Conservation (phyloP, 805 yeast species). For the Pichia thaimueangensis region DNA sequence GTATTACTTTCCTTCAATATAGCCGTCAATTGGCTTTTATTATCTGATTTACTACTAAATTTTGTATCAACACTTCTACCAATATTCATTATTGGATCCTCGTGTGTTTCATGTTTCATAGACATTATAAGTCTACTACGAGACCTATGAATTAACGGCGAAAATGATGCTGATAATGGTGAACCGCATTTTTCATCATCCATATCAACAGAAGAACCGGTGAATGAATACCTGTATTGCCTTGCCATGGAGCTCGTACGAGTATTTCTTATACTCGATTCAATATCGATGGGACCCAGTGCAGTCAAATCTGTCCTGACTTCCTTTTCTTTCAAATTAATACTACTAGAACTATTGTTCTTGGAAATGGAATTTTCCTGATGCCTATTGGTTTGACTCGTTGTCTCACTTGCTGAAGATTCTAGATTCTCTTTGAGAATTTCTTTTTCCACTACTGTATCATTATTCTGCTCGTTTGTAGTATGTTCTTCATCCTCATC, state of each 20-base stretch:
- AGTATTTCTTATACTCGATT: background rate
- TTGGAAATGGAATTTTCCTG: no score
- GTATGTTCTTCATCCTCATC: constrained; percentile 21
- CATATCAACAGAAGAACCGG: constrained; percentile 29
- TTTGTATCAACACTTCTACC: constrained; percentile 12
- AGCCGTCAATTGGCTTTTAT: constrained; percentile 26
- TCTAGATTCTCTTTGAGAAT: no score
- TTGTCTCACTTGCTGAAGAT: no score
- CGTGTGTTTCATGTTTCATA: background rate
- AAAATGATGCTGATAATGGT: constrained; percentile 16
- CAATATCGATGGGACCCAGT: constrained; percentile 18
- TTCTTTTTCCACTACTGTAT: no score
- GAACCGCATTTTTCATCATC: constrained; percentile 31
- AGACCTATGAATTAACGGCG: constrained; percentile 12
- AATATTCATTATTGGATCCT: background rate
- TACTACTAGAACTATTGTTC: no score
- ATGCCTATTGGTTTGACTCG: no score
- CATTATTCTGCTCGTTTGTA: background rate
- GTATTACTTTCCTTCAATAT: constrained; percentile 17
- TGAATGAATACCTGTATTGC: constrained; percentile 26
- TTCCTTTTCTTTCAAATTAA: no score
- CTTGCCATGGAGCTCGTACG: background rate
- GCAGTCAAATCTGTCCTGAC: no score
- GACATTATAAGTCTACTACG: constrained; percentile 13
- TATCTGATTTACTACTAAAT: constrained; percentile 20